A percentile compares a stretch with the other conserved stretches of the same genome.
Conservation (phyloP, 352 stramenopile species). For the Phytophthora colocasiae region DNA sequence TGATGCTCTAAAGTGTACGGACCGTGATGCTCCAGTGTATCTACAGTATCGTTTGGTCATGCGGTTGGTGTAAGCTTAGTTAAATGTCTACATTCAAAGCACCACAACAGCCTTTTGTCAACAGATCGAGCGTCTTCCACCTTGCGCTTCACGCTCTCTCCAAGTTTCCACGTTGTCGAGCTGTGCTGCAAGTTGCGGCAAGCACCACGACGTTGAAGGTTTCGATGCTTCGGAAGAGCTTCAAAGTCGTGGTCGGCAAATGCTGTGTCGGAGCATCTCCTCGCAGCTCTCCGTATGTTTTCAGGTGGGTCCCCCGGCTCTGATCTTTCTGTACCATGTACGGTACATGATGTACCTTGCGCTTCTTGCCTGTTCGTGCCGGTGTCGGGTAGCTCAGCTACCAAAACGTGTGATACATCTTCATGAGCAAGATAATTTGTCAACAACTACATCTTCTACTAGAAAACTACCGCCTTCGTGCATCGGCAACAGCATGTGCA, state of each 20-base stretch:
- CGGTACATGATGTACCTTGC: conserved; percentile 10
- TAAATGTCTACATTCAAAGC: not conserved
- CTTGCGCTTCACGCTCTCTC: conserved; percentile 16
- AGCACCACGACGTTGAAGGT: not conserved
- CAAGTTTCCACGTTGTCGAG: not conserved
- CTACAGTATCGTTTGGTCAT: not conserved
- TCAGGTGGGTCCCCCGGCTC: conserved; percentile 15
- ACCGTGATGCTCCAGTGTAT: conserved; percentile 5
- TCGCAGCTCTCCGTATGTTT: conserved; percentile 12
- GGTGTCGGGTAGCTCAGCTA: conserved; percentile 20
- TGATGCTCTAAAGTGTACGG: not conserved
- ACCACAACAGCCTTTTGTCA: not conserved
- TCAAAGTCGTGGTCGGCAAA: not conserved
- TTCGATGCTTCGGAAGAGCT: conserved; percentile 1
- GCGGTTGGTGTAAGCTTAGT: too few species aligned
- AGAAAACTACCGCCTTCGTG: too few species aligned
- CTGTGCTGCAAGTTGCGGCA: conserved; percentile 16
- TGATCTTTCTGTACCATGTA: conserved; percentile 4
- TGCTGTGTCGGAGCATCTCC: conserved; percentile 20
- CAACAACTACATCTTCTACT: not conserved
- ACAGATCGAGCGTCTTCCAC: not conserved
- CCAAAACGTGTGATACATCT: conserved; percentile 13
- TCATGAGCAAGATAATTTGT: conserved; percentile 2
- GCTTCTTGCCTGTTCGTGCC: conserved; percentile 18
- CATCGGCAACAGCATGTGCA: too few species aligned